These are phyloP conservation scores for Hanseniaspora mollemarum DNA, from an alignment of 805 yeast genomes.

Conservation along the genomic window DNA sequence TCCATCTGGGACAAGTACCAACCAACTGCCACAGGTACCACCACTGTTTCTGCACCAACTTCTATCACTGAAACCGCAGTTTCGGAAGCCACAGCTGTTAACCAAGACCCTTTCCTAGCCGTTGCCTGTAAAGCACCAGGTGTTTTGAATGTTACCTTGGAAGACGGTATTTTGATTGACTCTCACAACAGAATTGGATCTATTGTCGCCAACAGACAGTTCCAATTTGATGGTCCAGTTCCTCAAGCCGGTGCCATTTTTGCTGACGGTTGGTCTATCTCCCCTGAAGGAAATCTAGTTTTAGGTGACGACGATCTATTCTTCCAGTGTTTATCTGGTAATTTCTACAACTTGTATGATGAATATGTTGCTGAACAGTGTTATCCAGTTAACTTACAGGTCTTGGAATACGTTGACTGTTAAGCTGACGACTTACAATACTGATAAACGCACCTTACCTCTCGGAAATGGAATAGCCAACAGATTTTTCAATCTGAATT, in stretches of 20 bases:
- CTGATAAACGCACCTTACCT: too few relatives aligned
- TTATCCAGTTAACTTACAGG: conserved; percentile 46
- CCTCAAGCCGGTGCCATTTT: conserved; percentile 69
- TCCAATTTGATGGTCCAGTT: conserved; percentile 79
- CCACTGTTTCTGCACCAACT: conserved; percentile 22
- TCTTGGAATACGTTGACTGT: conserved; percentile 50
- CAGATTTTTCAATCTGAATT: neutral
- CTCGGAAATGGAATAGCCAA: too few relatives aligned
- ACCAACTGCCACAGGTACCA: conserved; percentile 23
- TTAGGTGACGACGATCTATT: conserved; percentile 50
- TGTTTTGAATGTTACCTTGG: conserved; percentile 47
- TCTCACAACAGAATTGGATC: conserved; percentile 59
- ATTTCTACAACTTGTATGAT: conserved; percentile 69
- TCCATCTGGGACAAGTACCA: conserved; percentile 20
- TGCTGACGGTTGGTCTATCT: conserved; percentile 55
- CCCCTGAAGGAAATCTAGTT: conserved; percentile 49
- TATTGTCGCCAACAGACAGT: conserved; percentile 72
- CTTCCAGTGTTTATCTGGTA: conserved; percentile 67
- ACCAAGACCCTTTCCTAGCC: conserved; percentile 26
- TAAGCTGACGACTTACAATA: conserved; percentile 21
- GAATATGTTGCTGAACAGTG: conserved; percentile 51
- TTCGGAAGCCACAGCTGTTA: conserved; percentile 20
- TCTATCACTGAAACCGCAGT: conserved; percentile 21
- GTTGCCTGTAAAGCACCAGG: conserved; percentile 38
- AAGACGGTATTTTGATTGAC: conserved; percentile 44